Percentiles rank a stretch among this genome's conserved stretches.
Evolutionary conservation across 495 filamentous ascomycete species (phyloP).

Genomic region (Umbilicaria muhlenbergii): DNA sequence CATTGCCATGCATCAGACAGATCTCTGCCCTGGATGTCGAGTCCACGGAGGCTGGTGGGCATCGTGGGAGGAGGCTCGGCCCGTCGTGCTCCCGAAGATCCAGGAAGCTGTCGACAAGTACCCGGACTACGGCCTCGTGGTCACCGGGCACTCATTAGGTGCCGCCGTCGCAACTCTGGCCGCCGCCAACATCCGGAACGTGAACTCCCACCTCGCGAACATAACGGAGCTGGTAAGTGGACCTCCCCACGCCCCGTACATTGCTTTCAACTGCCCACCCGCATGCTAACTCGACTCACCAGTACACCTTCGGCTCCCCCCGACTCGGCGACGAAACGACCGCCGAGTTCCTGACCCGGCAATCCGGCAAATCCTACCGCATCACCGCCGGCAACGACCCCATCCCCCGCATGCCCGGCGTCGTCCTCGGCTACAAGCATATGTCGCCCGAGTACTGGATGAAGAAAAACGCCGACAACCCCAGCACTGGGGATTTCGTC

Average conservation of each 20-base stretch:
- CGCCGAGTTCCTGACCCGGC: constrained; percentile 33
- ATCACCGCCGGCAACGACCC: constrained; percentile 54
- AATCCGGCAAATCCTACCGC: constrained; percentile 26
- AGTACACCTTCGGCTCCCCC: constrained; percentile 56
- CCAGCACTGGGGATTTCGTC: neutral
- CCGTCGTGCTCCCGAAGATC: constrained; percentile 26
- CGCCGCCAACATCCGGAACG: constrained; percentile 38
- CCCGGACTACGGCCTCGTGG: constrained; percentile 35
- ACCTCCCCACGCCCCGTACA: too few relatives aligned
- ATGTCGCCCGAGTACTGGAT: constrained; percentile 56
- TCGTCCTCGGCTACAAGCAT: constrained; percentile 39
- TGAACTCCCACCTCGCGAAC: constrained; percentile 16
- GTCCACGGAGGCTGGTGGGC: constrained; percentile 39
- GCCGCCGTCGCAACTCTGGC: constrained; percentile 48
- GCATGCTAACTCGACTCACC: constrained; percentile 5
- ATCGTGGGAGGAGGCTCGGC: constrained; percentile 31
- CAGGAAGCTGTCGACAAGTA: constrained; percentile 19
- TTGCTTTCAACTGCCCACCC: too few relatives aligned
- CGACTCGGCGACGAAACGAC: constrained; percentile 46
- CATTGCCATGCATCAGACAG: constrained; percentile 20
- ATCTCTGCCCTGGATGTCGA: constrained; percentile 33
- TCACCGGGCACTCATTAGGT: constrained; percentile 57
- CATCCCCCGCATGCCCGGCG: constrained; percentile 47
- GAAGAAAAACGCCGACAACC: constrained; percentile 10
- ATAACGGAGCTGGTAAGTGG: constrained; percentile 1